Conservation (phyloP, 345 rosid species). For the Acer campestre region DNA sequence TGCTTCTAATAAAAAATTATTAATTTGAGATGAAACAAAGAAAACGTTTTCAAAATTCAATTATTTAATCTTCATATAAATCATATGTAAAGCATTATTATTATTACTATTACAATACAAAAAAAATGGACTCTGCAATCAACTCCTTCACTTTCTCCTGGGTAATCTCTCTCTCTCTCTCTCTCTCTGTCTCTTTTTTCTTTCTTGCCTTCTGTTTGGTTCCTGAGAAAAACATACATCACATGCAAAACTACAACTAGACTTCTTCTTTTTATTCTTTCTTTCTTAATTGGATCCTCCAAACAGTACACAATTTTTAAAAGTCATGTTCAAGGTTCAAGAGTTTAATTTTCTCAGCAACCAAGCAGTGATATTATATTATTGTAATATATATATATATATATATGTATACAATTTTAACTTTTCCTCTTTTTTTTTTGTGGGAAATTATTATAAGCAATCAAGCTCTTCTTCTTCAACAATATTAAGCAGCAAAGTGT, state of each 20-base stretch:
- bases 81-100: not conserved
- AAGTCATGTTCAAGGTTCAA: not conserved
- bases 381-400: no score
- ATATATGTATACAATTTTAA: not conserved
- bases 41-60: not conserved
- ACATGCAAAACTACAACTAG: not conserved
- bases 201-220: not conserved
- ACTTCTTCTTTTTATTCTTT: no score
- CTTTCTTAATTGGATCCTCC: no score
- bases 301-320: no score
- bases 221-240: not conserved
- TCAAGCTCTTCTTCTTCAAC: slow-evolving; percentile 27
- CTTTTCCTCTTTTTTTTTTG: not conserved
- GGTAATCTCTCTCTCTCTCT: slow-evolving; percentile 6
- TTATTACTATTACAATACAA: not conserved
- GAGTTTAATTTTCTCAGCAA: not conserved
- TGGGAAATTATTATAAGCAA: slow-evolving; percentile 15
- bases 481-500: slow-evolving; percentile 28
- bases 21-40: not conserved
- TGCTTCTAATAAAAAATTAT: no score
- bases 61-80: not conserved
- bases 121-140: slow-evolving; percentile 10
- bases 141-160: not conserved
- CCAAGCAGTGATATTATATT: not conserved
- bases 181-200: not conserved